Conservation (phyloP, 176 grass and related monocot species). For the Triticum dicoccoides region DNA sequence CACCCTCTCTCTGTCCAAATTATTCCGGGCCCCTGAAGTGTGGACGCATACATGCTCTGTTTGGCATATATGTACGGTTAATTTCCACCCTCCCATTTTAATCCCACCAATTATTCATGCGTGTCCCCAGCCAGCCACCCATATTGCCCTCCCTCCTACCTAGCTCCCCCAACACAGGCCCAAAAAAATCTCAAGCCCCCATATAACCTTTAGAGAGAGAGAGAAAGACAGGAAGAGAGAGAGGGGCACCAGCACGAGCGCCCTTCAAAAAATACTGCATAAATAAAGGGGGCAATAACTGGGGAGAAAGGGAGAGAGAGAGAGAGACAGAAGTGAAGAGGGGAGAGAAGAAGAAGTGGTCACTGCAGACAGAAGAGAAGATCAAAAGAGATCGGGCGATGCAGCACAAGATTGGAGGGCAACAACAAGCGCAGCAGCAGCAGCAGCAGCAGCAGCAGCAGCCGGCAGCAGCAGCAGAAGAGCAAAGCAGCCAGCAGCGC, state of each 20-base stretch:
- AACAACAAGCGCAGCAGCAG: conserved; percentile 43
- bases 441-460: conserved; percentile 32
- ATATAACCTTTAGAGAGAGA: conserved; percentile 25
- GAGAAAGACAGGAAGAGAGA: neutral
- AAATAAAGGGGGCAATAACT: conserved; percentile 32
- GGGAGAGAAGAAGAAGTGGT: conserved; percentile 18
- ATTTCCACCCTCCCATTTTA: conserved; percentile 17
- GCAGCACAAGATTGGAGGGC: conserved; percentile 35
- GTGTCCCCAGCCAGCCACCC: conserved; percentile 44
- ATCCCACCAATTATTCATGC: conserved; percentile 62
- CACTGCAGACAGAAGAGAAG: conserved; percentile 36
- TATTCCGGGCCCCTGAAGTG: conserved; percentile 11
- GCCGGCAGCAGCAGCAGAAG: conserved; percentile 34
- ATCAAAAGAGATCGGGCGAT: conserved; percentile 48
- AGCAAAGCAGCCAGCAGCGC: conserved; percentile 26
- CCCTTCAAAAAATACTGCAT: neutral
- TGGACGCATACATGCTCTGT: conserved; percentile 12
- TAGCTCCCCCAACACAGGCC: neutral
- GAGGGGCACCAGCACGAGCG: neutral
- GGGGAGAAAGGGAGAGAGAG: neutral
- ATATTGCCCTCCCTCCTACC: conserved; percentile 38
- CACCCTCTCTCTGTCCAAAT: neutral
- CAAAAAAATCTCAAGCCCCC: conserved; percentile 42
- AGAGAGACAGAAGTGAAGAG: neutral
- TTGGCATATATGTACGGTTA: conserved; percentile 1